Conservation (phyloP, 2,329 filamentous ascomycete genomes). For the Xylaria sp. region DNA sequence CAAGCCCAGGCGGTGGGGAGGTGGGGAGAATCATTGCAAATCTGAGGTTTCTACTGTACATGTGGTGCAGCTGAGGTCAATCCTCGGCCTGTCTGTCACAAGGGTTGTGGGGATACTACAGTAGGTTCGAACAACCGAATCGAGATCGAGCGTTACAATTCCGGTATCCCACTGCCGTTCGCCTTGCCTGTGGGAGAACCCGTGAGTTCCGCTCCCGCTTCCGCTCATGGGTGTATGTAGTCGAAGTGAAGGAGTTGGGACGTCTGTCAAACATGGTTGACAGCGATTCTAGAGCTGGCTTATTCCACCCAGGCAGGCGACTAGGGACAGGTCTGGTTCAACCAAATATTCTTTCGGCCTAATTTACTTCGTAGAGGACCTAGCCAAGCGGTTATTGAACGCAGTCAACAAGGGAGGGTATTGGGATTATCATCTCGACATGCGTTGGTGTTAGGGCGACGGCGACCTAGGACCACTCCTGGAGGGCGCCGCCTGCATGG, state of each 20-base stretch:
- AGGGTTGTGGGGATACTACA: not conserved
- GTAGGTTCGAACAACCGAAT: not conserved
- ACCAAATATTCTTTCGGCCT: not conserved
- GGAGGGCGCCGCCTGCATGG: slow-evolving; percentile 20
- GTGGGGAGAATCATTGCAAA: slow-evolving; percentile 19
- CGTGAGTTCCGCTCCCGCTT: slow-evolving; percentile 2
- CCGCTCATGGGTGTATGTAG: not conserved
- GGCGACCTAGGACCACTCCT: not conserved
- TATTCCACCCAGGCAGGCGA: not conserved
- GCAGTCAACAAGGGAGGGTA: not conserved
- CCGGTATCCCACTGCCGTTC: not conserved
- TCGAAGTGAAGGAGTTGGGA: not conserved
- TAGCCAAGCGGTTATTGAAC: not conserved
- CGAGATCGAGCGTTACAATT: slow-evolving; percentile 10
- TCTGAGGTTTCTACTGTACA: no score
- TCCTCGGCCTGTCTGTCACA: slow-evolving; percentile 10
- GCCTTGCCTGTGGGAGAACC: not conserved
- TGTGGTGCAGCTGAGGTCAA: slow-evolving; percentile 24
- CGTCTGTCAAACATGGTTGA: not conserved
- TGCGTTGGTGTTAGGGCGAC: slow-evolving; percentile 9
- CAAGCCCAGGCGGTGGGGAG: slow-evolving; percentile 2
- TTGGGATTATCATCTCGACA: slow-evolving; percentile 2
- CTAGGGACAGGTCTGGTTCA: not conserved
- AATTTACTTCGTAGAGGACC: slow-evolving; percentile 9
- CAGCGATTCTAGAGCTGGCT: not conserved